Base-by-base conservation (phyloP, 2,329 filamentous ascomycete species). In the Botrytis medusae region DNA sequence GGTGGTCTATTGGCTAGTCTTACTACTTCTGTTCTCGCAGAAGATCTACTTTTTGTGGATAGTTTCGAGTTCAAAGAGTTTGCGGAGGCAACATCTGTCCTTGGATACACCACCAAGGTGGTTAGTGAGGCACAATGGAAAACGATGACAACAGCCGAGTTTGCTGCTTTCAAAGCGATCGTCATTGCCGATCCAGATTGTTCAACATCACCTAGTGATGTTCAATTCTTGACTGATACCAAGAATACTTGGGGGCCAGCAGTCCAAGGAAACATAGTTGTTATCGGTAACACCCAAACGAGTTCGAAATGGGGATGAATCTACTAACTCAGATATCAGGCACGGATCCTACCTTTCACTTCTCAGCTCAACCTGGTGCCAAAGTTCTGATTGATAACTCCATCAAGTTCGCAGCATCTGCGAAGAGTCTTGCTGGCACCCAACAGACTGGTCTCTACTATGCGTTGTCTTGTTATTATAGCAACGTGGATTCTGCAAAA, bases 161-260 rank as follows among this genome's bases (percentile, higher is more conserved):
- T 85, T 77, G 80, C 83, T 63, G 79, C 81, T 72, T 86, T 82
- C 82, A 84, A 83, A 77, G 84, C 84, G 20, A 83, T 86, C 69
- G 78, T 86, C 71, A 79, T 85, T 54, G 81, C 83, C 10, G 84
- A 86, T 74, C 74, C 74, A 34, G 81, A 83, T 18, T 77, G 80
- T 64, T 82, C 82, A 74, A 79, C 78, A 12, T 76, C 77, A 68
- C 76, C 78, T 22, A 74, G 71, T 69, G 75, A 76, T 22, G 80
- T 85, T 72, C 76, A 80, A 42, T 83, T 84, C 72, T 78, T 85
- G 16, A 79, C 82, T 44, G 80, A 82, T 54, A 83, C 83, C 37
- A 84, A 84, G 74, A 75, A 77, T 6, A 76, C 76, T 16, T 85
- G 84, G 84, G 81, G 81, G 12, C 81, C 83, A 25, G 83, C 83